Percentiles rank a stretch among this genome's conserved stretches.
These are phyloP conservation scores for Leishmania aethiopica DNA, from an alignment of 208 protist species.

Conservation along the genomic window DNA sequence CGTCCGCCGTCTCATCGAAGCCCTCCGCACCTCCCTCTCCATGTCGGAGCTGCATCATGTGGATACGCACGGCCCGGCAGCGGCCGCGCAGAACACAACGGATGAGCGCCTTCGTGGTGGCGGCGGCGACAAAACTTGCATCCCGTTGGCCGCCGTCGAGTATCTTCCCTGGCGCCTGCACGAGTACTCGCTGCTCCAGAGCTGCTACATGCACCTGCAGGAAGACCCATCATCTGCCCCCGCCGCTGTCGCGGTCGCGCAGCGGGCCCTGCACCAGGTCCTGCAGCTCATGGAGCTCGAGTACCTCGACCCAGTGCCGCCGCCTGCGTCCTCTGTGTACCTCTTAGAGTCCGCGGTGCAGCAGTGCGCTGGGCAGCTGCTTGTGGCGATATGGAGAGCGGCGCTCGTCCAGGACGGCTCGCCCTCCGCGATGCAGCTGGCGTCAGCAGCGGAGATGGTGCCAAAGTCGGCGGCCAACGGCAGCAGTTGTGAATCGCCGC, in stretches of 20 bases:
- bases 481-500: neutral
- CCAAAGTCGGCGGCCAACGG: neutral
- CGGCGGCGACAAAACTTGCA: conserved; percentile 22
- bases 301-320: conserved; percentile 70
- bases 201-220: conserved; percentile 50
- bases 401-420: conserved; percentile 16
- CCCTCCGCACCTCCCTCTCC: conserved; percentile 21
- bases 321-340: conserved; percentile 41
- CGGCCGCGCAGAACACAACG: neutral
- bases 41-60: conserved; percentile 27
- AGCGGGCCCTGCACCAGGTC: conserved; percentile 47
- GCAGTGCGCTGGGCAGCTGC: conserved; percentile 28
- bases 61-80: neutral
- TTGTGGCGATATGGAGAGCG: conserved; percentile 22
- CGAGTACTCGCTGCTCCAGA: conserved; percentile 64
- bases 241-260: conserved; percentile 48
- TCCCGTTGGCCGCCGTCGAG: conserved; percentile 65
- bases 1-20: conserved; percentile 19
- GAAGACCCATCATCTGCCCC: conserved; percentile 16
- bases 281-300: conserved; percentile 75
- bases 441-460: neutral
- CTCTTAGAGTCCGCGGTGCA: conserved; percentile 48
- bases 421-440: neutral
- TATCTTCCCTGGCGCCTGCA: conserved; percentile 78
- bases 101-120: neutral